Evolutionary conservation across 768 basidiomycete genomes (phyloP), one percentile per base, ranked within the genome.

Genomic region (Mycena rosella): DNA sequence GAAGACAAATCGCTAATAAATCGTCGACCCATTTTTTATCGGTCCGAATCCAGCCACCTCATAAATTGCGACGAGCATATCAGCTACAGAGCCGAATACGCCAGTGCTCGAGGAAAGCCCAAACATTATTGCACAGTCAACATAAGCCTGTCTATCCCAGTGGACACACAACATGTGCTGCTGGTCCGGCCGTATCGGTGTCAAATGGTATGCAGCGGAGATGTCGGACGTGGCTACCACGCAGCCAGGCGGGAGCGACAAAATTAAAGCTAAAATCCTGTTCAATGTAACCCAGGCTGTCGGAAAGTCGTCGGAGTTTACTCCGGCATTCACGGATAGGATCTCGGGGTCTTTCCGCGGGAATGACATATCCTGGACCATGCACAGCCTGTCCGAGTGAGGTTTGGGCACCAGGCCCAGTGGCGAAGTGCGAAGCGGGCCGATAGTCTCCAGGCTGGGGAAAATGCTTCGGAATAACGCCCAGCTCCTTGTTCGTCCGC

Each of bases 11-110:
- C 3, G 76, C 74, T 3, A 80, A 53, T 59, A 82, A 81, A 51
- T 84, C 76, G 73, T 84, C 80, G 0, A 82, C 81, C 82, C 82
- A 84, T 63, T 82, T 83, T 24, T 42, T 15, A 79, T 60, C 5
- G 60, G 65, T 3, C 64, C 30, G 40, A 77, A 70, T 8, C 78
- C 78, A 5, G 32, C 27, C 8, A 59, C 45, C 13, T 44, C 1
- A 67, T 78, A 80, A n/a, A 82, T 77, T 0, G 68, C 77, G 0
- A 78, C 71, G 0, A 81, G 56, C 72, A 77, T 75, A 67, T 83
- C 78, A 3, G 81, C 81, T 0, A 83, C 60, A 0, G 66, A 44
- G 0, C 83, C 79, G 47, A 80, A 83, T 0, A 83, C 73, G 0
- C 83, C 79, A 0, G 77, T 74, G 52, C 76, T 78, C 0, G 79